Percentiles rank a stretch among this genome's conserved stretches.
phyloP scores from a whole-genome alignment of 345 rosid species.

The Capsella bursapastoris region DNA sequence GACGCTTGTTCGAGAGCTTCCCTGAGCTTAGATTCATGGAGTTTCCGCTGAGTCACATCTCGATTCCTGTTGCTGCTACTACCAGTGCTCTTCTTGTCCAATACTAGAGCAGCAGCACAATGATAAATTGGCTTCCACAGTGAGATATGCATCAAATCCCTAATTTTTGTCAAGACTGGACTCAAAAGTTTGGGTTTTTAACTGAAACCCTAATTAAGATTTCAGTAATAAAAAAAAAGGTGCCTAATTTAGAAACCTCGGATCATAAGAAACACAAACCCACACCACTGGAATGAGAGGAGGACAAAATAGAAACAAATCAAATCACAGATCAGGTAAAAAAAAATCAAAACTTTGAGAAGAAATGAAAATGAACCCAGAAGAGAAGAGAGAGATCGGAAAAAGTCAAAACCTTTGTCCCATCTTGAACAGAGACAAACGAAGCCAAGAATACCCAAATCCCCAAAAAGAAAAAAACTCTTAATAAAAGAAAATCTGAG shows the following conservation, averaged over 20 bases:
- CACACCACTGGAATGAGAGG: constrained; percentile 24
- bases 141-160: constrained; percentile 82
- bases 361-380: neutral
- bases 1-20: constrained; percentile 98
- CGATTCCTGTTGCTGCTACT: constrained; percentile 49
- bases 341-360: constrained; percentile 10
- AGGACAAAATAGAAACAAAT: constrained; percentile 8
- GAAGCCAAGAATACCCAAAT: constrained; percentile 27
- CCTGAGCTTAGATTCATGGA: constrained; percentile 82
- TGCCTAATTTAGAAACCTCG: constrained; percentile 31
- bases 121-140: constrained; percentile 98
- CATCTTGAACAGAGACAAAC: constrained; percentile 25
- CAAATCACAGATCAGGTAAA: constrained; percentile 25
- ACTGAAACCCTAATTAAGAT: constrained; percentile 17
- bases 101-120: constrained; percentile 91
- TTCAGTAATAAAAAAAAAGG: constrained; percentile 30
- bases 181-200: neutral
- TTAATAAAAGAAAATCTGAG: neutral
- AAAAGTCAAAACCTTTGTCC: constrained; percentile 44
- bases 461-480: neutral
- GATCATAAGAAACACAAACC: constrained; percentile 33
- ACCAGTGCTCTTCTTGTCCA: constrained; percentile 72
- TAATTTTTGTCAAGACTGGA: neutral
- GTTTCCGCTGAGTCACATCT: constrained; percentile 75
- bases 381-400: constrained; percentile 15